Evolutionary conservation across 805 yeast species (phyloP).

Genomic region (Candida chilensis): DNA sequence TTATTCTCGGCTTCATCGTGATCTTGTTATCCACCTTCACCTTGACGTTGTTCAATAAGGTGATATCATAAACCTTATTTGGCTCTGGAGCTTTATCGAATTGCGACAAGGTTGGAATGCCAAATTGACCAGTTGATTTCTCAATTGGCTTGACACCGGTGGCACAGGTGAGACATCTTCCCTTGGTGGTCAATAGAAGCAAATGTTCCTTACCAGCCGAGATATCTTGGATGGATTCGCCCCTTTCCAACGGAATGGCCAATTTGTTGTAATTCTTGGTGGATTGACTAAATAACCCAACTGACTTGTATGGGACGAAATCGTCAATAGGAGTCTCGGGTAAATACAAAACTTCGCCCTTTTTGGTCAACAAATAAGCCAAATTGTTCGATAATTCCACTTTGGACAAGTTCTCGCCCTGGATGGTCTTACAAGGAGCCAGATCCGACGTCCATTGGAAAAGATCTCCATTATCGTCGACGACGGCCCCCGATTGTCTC

Average conservation of each 20-base stretch:
- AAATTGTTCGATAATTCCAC: conserved; percentile 44
- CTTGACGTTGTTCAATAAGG: conserved; percentile 41
- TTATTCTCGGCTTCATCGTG: conserved; percentile 26
- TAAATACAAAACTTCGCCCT: conserved; percentile 23
- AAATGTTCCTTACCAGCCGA: conserved; percentile 63
- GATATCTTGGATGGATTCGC: conserved; percentile 34
- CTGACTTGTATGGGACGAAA: too few relatives aligned
- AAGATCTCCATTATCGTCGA: conserved; percentile 61
- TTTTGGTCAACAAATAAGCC: conserved; percentile 29
- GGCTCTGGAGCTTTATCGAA: conserved; percentile 44
- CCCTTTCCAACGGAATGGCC: too few relatives aligned
- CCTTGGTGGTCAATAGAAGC: conserved; percentile 48
- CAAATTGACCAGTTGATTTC: conserved; percentile 69
- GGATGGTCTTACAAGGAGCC: conserved; percentile 38
- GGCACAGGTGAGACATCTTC: conserved; percentile 54
- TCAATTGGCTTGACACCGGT: conserved; percentile 41
- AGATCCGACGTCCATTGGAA: conserved; percentile 79
- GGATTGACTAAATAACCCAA: too few relatives aligned
- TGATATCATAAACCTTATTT: conserved; percentile 43
- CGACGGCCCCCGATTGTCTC: conserved; percentile 42
- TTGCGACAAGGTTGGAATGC: conserved; percentile 66
- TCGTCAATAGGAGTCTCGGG: conserved; percentile 14
- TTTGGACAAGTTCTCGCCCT: conserved; percentile 33
- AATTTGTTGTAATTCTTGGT: conserved; percentile 3
- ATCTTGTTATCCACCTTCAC: background rate